Evolutionary conservation across 768 basidiomycete species (phyloP).

Genomic region (Boletus rubroflammeus): DNA sequence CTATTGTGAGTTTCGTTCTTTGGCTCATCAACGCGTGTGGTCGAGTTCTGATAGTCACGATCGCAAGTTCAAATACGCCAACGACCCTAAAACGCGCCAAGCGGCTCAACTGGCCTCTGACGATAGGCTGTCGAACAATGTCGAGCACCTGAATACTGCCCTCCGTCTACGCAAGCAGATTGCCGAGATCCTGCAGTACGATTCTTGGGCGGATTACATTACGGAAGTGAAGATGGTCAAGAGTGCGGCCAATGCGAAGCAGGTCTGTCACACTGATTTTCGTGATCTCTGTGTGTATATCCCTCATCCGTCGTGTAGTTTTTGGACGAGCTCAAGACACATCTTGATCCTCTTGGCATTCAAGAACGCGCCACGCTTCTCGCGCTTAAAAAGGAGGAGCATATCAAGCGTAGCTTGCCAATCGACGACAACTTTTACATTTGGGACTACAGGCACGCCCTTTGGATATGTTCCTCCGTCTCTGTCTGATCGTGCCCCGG

Average conservation of each 20-base stretch:
- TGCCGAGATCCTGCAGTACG: conserved; percentile 63
- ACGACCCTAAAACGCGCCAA: conserved; percentile 64
- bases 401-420: conserved; percentile 51
- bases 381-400: conserved; percentile 72
- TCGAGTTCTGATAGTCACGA: not conserved
- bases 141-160: conserved; percentile 62
- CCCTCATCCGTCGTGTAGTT: conserved; percentile 44
- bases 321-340: conserved; percentile 68
- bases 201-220: conserved; percentile 80
- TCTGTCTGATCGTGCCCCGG: not conserved
- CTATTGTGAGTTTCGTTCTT: conserved; percentile 47
- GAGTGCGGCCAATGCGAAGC: conserved; percentile 53
- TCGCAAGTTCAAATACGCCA: conserved; percentile 73
- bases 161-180: conserved; percentile 69
- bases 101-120: conserved; percentile 67
- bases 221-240: conserved; percentile 89
- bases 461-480: not conserved
- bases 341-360: conserved; percentile 67
- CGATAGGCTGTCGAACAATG: conserved; percentile 63
- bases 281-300: not conserved
- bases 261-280: conserved; percentile 36
- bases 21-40: not conserved
- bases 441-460: conserved; percentile 74
- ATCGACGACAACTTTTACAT: conserved; percentile 73
- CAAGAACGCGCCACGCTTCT: conserved; percentile 68